Percentiles rank a stretch among this genome's conserved stretches.
Evolutionary conservation across 2,329 filamentous ascomycete species (phyloP).

Genomic region (Cladobotryum protrusum): DNA sequence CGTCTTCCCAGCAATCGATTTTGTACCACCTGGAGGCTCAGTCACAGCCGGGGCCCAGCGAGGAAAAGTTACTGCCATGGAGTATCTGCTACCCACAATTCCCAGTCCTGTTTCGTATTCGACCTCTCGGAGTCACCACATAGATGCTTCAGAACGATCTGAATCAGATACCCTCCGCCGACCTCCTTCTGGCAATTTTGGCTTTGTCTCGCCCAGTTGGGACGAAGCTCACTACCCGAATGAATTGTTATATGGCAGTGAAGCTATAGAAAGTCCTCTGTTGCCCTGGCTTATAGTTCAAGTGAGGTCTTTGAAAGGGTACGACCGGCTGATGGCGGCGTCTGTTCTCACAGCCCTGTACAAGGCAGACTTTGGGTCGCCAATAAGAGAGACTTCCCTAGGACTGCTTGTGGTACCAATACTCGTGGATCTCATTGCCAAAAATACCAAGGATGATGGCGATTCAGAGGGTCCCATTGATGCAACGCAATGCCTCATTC

Average conservation of each 20-base stretch:
- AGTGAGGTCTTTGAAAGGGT: constrained; percentile 49
- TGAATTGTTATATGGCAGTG: constrained; percentile 28
- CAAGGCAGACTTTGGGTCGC: constrained; percentile 59
- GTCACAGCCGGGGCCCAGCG: constrained; percentile 29
- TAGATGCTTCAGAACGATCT: constrained; percentile 16
- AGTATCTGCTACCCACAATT: constrained; percentile 56
- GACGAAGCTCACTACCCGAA: constrained; percentile 27
- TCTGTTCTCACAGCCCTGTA: constrained; percentile 64
- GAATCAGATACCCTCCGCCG: constrained; percentile 26
- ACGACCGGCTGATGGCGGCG: constrained; percentile 61
- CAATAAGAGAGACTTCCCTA: constrained; percentile 54
- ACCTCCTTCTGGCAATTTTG: constrained; percentile 23
- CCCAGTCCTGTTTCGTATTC: constrained; percentile 38
- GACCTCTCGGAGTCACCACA: constrained; percentile 25
- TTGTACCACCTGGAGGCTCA: constrained; percentile 42
- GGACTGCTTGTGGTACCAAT: constrained; percentile 64
- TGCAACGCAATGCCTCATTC: constrained; percentile 35
- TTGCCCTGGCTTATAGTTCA: constrained; percentile 67
- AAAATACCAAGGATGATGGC: constrained; percentile 39
- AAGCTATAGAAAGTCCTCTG: constrained; percentile 63
- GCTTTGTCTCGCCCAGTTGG: constrained; percentile 22
- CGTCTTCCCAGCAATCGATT: constrained; percentile 57
- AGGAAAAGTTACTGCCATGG: constrained; percentile 51
- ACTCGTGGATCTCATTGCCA: constrained; percentile 55
- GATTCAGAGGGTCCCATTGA: constrained; percentile 33